phyloP scores from a whole-genome alignment of 179 eudicot genomes.

The Beta lomatogona region DNA sequence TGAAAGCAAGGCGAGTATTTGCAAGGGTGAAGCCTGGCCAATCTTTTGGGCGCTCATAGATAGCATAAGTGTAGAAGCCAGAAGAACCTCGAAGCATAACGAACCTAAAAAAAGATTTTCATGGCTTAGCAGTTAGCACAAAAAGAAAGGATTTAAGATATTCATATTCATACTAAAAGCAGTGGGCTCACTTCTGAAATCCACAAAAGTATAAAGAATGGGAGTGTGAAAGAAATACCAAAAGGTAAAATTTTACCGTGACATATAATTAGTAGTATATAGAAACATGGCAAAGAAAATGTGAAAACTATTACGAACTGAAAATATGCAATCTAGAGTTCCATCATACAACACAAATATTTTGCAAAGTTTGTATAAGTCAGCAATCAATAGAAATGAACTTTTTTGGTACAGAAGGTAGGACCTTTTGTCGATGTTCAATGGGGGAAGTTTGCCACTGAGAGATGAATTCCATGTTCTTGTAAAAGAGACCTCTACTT shows the following conservation, averaged over 20 bases:
- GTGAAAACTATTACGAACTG: no score
- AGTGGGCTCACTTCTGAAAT: not conserved
- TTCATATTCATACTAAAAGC: not conserved
- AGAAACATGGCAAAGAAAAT: not conserved
- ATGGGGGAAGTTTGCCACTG: slow-evolving; percentile 44
- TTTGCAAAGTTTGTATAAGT: not conserved
- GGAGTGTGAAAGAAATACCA: not conserved
- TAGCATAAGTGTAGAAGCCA: slow-evolving; percentile 90
- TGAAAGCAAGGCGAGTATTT: slow-evolving; percentile 88
- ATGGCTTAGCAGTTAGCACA: not conserved
- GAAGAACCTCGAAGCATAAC: slow-evolving; percentile 80
- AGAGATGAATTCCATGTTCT: slow-evolving; percentile 54
- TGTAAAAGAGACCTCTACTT: slow-evolving; percentile 69
- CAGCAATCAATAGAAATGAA: not conserved
- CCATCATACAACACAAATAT: not conserved
- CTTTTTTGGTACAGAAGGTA: slow-evolving; percentile 20
- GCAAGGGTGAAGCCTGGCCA: slow-evolving; percentile 89
- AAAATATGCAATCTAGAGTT: not conserved
- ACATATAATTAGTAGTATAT: not conserved
- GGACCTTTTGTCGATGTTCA: slow-evolving; percentile 86
- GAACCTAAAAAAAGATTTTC: slow-evolving; percentile 51
- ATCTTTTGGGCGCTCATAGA: slow-evolving; percentile 68
- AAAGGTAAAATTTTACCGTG: not conserved
- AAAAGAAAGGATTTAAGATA: no score
- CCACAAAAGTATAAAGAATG: not conserved